Base-by-base conservation (phyloP, 1,284 basidiomycete species). In the Malassezia furfur region DNA sequence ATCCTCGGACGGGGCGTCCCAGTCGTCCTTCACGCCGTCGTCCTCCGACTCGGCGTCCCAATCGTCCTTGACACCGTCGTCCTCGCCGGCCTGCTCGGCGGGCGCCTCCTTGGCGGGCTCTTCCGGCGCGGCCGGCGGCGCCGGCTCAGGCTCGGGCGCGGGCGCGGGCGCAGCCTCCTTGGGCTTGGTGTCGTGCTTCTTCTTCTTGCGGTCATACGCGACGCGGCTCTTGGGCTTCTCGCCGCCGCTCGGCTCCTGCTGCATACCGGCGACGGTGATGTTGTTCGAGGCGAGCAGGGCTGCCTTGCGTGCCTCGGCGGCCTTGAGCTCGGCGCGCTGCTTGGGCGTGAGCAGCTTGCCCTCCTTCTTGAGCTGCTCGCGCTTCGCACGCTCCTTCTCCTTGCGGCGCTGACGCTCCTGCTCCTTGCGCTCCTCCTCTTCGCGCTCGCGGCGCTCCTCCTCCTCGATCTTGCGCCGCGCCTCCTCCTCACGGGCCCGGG, bases 311-410 rank as follows among this genome's bases (percentile, higher is more conserved):
- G 88, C 83, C 76, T 96, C 91, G 8, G 91, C 91, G 57, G 85
- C 86, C 15, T 87, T 86, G 66, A 83, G 85, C 75, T 96, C 91
- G 68, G 89, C 87, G 78, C 91, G 96, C 76, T 98, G 91, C 77
- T 94, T 96, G 36, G 72, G 70, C 1, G 72, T 74, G 32, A 74
- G 60, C 15, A 72, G 65, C 62, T 73, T 72, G 55, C 72, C 72
- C 59, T 74, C 72, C 56, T 67, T 70, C 51, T 65, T 64, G 54
- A 73, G 64, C 60, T 73, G 72, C 56, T 74, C 72, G 45, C 60
- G 62, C 56, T 72, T 73, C 31, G 61, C 62, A 54, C 62, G 66
- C 56, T 74, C 72, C 52, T 68, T 72, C 36, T 74, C 72, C 61
- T 70, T 72, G 38, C 68, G 72, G 4, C 67, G 64, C 28, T 45